phyloP scores from a whole-genome alignment of 1,139 yeast genomes.

The Scheffersomyces stambukii region DNA sequence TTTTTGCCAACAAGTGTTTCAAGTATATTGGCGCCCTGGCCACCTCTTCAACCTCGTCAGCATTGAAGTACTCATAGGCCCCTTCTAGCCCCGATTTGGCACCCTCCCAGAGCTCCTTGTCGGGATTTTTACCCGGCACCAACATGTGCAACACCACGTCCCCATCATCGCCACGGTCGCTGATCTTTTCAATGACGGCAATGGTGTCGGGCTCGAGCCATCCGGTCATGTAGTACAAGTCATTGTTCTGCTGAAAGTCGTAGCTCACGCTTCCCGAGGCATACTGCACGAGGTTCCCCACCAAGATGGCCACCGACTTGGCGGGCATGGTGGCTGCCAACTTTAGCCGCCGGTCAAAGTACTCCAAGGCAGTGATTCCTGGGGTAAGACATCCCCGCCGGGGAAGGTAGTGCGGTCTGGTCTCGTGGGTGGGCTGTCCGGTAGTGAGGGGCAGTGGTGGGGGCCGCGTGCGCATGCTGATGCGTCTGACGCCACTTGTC shows the following conservation, averaged over 20 bases:
- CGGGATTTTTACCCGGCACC: slow-evolving; percentile 79
- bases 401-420: slow-evolving; percentile 70
- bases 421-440: slow-evolving; percentile 87
- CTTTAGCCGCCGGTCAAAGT: slow-evolving; percentile 61
- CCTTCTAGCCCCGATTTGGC: slow-evolving; percentile 83
- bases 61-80: slow-evolving; percentile 78
- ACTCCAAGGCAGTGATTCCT: slow-evolving; percentile 81
- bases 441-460: slow-evolving; percentile 42
- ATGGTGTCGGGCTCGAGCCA: slow-evolving; percentile 92
- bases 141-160: slow-evolving; percentile 68
- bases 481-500: too few species aligned
- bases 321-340: slow-evolving; percentile 58
- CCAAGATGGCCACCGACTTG: slow-evolving; percentile 65
- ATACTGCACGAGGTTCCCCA: slow-evolving; percentile 68
- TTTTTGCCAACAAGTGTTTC: slow-evolving; percentile 40
- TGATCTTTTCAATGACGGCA: slow-evolving; percentile 61
- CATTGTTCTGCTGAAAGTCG: slow-evolving; percentile 88
- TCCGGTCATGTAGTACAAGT: slow-evolving; percentile 81
- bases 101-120: slow-evolving; percentile 92
- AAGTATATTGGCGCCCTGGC: slow-evolving; percentile 40
- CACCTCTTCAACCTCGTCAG: slow-evolving; percentile 65
- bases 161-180: slow-evolving; percentile 43
- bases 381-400: slow-evolving; percentile 81
- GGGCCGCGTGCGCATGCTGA: too few species aligned
- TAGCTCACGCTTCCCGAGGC: slow-evolving; percentile 90